A percentile compares a stretch with the other conserved stretches of the same genome.
Conservation (phyloP, 305 asterid genomes). For the Petunia hybrid region DNA sequence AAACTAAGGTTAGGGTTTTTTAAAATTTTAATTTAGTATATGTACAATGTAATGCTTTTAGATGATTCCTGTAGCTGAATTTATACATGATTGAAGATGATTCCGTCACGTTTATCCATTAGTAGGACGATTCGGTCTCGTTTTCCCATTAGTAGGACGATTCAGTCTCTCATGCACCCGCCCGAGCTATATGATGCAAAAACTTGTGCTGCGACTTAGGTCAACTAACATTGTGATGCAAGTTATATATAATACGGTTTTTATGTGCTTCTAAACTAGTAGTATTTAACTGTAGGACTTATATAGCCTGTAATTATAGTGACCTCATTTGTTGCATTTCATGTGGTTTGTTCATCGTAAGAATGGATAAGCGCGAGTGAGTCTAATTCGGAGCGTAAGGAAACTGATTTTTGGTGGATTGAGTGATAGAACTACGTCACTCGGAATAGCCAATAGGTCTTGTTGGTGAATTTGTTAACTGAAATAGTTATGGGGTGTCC, state of each 20-base stretch:
- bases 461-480: not conserved
- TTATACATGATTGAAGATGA: no score
- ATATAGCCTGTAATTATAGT: not conserved
- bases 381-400: constrained; percentile 7
- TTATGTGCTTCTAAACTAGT: not conserved
- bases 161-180: no score
- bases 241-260: not conserved
- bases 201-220: no score
- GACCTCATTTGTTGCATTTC: not conserved
- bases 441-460: not conserved
- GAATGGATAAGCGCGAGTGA: not conserved
- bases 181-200: no score
- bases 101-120: no score
- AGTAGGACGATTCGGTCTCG: no score
- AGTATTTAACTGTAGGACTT: not conserved
- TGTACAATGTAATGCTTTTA: not conserved
- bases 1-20: constrained; percentile 59
- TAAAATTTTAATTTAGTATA: not conserved
- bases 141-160: no score
- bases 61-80: not conserved
- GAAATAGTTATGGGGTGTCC: not conserved
- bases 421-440: not conserved
- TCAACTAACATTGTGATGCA: no score
- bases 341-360: constrained; percentile 21
- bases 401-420: not conserved